Evolutionary conservation across 2,329 filamentous ascomycete species (phyloP).

Genomic region (Fusarium bulbicola): DNA sequence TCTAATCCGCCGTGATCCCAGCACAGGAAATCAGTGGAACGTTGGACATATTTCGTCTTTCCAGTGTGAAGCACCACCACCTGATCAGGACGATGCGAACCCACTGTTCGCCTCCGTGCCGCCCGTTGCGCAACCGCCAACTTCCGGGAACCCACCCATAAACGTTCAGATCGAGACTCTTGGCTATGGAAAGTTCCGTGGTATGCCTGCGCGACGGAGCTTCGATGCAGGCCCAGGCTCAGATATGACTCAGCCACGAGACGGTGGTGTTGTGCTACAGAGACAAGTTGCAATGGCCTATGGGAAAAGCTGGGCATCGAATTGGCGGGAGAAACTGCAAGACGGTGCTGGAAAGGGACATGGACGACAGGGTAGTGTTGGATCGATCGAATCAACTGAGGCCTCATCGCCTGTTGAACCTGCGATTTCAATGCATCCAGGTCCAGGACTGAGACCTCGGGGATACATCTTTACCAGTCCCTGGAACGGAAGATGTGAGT

Average conservation of each 20-base stretch:
- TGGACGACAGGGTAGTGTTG: conserved; percentile 43
- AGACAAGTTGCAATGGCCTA: conserved; percentile 69
- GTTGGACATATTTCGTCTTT: conserved; percentile 71
- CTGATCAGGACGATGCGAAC: conserved; percentile 33
- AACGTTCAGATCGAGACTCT: conserved; percentile 63
- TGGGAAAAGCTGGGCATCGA: conserved; percentile 58
- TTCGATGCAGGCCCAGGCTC: conserved; percentile 44
- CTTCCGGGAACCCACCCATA: conserved; percentile 52
- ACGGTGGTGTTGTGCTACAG: conserved; percentile 53
- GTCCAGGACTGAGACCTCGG: conserved; percentile 61
- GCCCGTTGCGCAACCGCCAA: conserved; percentile 26
- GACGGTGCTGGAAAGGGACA: conserved; percentile 42
- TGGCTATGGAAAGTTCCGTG: conserved; percentile 66
- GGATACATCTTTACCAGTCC: conserved; percentile 85
- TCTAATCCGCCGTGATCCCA: conserved; percentile 78
- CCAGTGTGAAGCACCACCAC: conserved; percentile 52
- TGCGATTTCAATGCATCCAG: conserved; percentile 51
- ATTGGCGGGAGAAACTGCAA: conserved; percentile 53
- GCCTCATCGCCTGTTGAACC: conserved; percentile 43
- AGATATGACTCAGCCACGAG: conserved; percentile 19
- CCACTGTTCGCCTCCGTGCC: conserved; percentile 38
- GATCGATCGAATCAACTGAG: conserved; percentile 45
- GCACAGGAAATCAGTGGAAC: conserved; percentile 77
- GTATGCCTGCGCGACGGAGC: conserved; percentile 54
- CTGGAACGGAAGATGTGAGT: conserved; percentile 89